phyloP scores from a whole-genome alignment of 176 grass and related monocot genomes.

The Microstegium vimineum region DNA sequence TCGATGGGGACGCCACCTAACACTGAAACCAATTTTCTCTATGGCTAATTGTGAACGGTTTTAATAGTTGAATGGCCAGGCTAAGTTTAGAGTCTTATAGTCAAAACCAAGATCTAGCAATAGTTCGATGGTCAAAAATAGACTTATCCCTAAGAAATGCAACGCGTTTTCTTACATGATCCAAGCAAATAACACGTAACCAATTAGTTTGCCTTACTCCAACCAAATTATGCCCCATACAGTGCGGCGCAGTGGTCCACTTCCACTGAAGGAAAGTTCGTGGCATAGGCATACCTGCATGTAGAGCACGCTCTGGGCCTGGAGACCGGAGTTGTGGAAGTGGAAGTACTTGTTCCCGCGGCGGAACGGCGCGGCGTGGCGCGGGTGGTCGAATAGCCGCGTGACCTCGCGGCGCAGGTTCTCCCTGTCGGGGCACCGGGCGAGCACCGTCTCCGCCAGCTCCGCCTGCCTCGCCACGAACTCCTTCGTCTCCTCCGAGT shows the following conservation, averaged over 20 bases:
- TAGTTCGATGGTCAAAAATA: not conserved
- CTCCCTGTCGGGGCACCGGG: slow-evolving; percentile 52
- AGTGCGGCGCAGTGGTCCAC: not conserved
- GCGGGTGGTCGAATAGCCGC: slow-evolving; percentile 69
- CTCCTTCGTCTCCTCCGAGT: slow-evolving; percentile 78
- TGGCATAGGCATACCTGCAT: slow-evolving; percentile 61
- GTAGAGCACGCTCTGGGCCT: slow-evolving; percentile 91
- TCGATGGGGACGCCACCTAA: too few relatives aligned
- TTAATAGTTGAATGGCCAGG: not conserved
- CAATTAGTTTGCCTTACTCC: not conserved
- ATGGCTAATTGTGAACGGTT: not conserved
- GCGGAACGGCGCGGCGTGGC: slow-evolving; percentile 69
- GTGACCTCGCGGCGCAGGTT: slow-evolving; percentile 59
- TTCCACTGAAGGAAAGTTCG: not conserved
- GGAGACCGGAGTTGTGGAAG: slow-evolving; percentile 88
- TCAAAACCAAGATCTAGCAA: not conserved
- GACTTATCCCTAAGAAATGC: not conserved
- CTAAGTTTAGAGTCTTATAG: not conserved
- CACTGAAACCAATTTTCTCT: not conserved
- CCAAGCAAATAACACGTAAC: not conserved
- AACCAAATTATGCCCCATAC: not conserved
- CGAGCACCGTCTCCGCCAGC: slow-evolving; percentile 64
- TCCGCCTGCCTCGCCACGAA: slow-evolving; percentile 72
- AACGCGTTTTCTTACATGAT: not conserved
- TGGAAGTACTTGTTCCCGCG: slow-evolving; percentile 85